Evolutionary conservation across 306 rosid genomes (phyloP).

Genomic region (Adenanthera pavonina): DNA sequence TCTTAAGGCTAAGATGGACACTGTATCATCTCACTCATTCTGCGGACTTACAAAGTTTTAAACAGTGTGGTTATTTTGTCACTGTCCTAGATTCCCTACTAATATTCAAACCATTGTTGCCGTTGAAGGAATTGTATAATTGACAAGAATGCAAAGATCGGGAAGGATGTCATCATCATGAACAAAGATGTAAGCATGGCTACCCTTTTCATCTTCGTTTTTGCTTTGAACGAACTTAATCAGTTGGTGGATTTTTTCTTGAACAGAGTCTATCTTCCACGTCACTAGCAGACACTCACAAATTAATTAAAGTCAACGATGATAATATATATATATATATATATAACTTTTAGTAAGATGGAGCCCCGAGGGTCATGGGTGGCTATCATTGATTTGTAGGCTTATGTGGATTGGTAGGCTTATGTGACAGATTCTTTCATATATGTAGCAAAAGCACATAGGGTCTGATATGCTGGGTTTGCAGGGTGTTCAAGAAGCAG

Average conservation of each 20-base stretch:
- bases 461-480: constrained; percentile 30
- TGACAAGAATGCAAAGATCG: constrained; percentile 90
- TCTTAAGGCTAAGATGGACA: constrained; percentile 20
- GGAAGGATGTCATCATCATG: constrained; percentile 72
- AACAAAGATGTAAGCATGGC: constrained; percentile 77
- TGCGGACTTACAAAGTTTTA: neutral
- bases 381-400: too few relatives aligned
- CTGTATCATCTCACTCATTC: neutral
- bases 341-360: too few relatives aligned
- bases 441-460: too few relatives aligned
- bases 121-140: constrained; percentile 80
- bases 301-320: too few relatives aligned
- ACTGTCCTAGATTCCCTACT: neutral
- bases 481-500: constrained; percentile 86
- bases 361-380: too few relatives aligned
- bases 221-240: constrained; percentile 19
- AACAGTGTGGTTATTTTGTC: too few relatives aligned
- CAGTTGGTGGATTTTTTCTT: neutral
- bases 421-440: too few relatives aligned
- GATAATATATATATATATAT: too few relatives aligned
- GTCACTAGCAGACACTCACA: too few relatives aligned
- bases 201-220: constrained; percentile 25
- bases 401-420: too few relatives aligned
- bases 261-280: neutral
- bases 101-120: constrained; percentile 27